Conservation (phyloP, 306 rosid species). For the Cucurbita pepo region DNA sequence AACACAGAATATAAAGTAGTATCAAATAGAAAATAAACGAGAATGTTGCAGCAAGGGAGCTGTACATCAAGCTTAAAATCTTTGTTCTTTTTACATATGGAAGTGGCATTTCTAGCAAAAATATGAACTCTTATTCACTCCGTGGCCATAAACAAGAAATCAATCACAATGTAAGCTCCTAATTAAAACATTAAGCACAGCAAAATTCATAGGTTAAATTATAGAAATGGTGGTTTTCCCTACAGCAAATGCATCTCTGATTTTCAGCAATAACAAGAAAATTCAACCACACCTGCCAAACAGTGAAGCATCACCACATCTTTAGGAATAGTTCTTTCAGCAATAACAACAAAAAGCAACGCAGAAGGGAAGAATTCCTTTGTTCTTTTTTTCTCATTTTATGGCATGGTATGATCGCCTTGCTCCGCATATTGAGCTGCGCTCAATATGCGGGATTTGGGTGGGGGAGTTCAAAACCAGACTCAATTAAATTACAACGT, state of each 20-base stretch:
- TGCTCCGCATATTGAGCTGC: no score
- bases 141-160: conserved; percentile 6
- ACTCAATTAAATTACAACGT: neutral
- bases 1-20: neutral
- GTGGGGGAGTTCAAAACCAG: neutral
- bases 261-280: neutral
- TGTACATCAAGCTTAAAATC: neutral
- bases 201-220: conserved; percentile 4
- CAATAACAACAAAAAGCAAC: neutral
- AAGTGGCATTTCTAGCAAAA: neutral
- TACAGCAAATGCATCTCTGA: neutral
- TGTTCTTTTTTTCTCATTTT: neutral
- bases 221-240: neutral
- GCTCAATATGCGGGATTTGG: no score
- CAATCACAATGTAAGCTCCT: neutral
- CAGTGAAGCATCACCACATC: neutral
- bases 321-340: neutral
- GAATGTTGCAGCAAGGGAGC: neutral
- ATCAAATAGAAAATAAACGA: neutral
- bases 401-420: no score
- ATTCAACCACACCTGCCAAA: conserved; percentile 2
- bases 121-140: conserved; percentile 2
- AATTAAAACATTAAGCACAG: neutral
- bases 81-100: neutral
- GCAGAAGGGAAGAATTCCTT: neutral